phyloP scores from a whole-genome alignment of 1,139 yeast species.

The Kodamaea suecica region DNA sequence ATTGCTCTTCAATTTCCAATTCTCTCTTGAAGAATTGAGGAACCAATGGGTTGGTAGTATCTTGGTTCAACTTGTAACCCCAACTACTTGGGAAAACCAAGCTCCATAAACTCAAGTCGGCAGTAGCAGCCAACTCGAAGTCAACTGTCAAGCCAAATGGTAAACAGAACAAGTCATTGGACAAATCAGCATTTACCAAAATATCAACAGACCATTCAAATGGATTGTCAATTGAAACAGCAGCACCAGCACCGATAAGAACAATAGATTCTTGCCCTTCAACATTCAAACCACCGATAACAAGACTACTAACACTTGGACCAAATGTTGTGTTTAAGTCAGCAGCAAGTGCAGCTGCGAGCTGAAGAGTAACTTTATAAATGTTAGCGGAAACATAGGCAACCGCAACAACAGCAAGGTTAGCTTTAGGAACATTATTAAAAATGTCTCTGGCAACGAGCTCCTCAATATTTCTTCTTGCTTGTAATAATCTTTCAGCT shows the following conservation, averaged over 20 bases:
- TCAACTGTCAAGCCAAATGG: constrained; percentile 28
- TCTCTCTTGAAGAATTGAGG: constrained; percentile 9
- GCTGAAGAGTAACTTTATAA: constrained; percentile 27
- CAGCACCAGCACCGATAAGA: constrained; percentile 7
- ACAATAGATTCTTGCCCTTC: constrained; percentile 7
- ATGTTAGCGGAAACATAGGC: constrained; percentile 23
- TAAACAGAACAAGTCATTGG: constrained; percentile 25
- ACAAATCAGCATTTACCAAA: constrained; percentile 19
- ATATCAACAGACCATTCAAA: constrained; percentile 29
- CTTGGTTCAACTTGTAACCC: constrained; percentile 14
- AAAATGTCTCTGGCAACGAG: background rate
- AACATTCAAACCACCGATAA: constrained; percentile 15
- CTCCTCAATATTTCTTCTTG: too few relatives aligned
- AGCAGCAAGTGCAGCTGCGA: constrained; percentile 13
- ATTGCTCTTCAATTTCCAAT: constrained; percentile 6
- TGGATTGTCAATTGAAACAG: constrained; percentile 11
- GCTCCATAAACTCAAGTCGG: constrained; percentile 16
- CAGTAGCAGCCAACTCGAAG: constrained; percentile 19
- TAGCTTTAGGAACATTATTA: constrained; percentile 26
- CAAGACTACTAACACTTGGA: constrained; percentile 13
- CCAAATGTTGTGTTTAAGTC: constrained; percentile 12
- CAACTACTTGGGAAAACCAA: constrained; percentile 17
- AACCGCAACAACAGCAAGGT: constrained; percentile 26
- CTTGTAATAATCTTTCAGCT: too few relatives aligned
- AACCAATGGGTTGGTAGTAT: constrained; percentile 7